Evolutionary conservation across 331 rosid species (phyloP).

Genomic region (Quercus lobata): DNA sequence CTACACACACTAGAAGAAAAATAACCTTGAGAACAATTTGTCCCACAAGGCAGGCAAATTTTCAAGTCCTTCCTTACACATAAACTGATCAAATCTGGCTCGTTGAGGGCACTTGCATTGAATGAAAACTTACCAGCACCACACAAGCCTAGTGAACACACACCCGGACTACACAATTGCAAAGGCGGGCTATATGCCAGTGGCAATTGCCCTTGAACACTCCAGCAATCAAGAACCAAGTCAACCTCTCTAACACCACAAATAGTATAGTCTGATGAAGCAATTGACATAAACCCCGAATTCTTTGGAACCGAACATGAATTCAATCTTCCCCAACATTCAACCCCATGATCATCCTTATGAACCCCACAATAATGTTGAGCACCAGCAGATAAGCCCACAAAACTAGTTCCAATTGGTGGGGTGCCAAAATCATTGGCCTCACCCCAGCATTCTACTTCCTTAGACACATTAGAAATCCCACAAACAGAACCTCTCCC

Average conservation of each 20-base stretch:
- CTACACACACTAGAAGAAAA: conserved; percentile 78
- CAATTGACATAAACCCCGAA: conserved; percentile 67
- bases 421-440: conserved; percentile 28
- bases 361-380: conserved; percentile 75
- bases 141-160: conserved; percentile 52
- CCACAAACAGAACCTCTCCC: conserved; percentile 65
- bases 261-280: conserved; percentile 71
- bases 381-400: conserved; percentile 61
- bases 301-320: conserved; percentile 55
- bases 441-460: conserved; percentile 72
- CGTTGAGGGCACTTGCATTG: conserved; percentile 68
- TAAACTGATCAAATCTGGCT: conserved; percentile 60
- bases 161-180: conserved; percentile 84
- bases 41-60: conserved; percentile 83
- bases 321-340: conserved; percentile 78
- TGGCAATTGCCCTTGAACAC: conserved; percentile 34
- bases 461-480: conserved; percentile 43
- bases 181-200: conserved; percentile 68
- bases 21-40: conserved; percentile 66
- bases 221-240: conserved; percentile 82
- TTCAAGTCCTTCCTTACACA: conserved; percentile 62
- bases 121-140: conserved; percentile 51
- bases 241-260: conserved; percentile 87
- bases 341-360: conserved; percentile 62
- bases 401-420: conserved; percentile 17